Percentiles rank a stretch among this genome's conserved stretches.
Evolutionary conservation across 768 basidiomycete species (phyloP).

Genomic region (Coprinopsis marcescibilis): DNA sequence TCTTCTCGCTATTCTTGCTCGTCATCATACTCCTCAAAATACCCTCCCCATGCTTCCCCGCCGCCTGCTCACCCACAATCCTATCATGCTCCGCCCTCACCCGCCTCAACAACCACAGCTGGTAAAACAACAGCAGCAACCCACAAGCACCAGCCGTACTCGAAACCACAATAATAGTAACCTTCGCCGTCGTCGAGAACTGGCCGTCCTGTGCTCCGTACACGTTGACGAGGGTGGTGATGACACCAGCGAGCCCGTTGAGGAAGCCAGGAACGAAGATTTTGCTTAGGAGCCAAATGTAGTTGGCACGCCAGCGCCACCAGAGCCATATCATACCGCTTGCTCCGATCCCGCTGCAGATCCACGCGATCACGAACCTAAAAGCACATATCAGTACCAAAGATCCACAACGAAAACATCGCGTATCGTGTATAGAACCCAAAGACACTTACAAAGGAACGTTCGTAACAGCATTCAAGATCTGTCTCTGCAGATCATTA

Average conservation of each 20-base stretch:
- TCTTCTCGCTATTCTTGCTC: conserved; percentile 11
- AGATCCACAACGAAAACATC: neutral
- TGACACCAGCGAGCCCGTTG: conserved; percentile 50
- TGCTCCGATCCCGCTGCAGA: conserved; percentile 49
- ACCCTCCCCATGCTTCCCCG: conserved; percentile 43
- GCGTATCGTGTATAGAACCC: neutral
- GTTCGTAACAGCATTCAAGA: conserved; percentile 31
- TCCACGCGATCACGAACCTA: conserved; percentile 50
- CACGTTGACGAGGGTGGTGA: conserved; percentile 48
- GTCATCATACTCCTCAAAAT: conserved; percentile 20
- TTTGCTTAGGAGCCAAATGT: conserved; percentile 52
- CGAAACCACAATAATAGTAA: conserved; percentile 44
- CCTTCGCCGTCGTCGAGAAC: conserved; percentile 35
- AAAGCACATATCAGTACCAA: neutral
- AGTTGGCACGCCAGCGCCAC: conserved; percentile 56
- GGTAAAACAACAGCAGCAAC: conserved; percentile 33
- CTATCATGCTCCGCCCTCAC: conserved; percentile 38
- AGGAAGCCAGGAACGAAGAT: conserved; percentile 53
- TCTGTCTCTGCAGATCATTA: conserved; percentile 3
- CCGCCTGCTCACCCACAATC: conserved; percentile 34
- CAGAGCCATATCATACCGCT: conserved; percentile 53
- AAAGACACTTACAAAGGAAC: conserved; percentile 37
- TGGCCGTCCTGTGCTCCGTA: conserved; percentile 44
- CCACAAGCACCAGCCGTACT: conserved; percentile 36
- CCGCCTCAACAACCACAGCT: conserved; percentile 37